Conservation (phyloP, 1,284 basidiomycete species). For the Cryptococcus amylolentus region DNA sequence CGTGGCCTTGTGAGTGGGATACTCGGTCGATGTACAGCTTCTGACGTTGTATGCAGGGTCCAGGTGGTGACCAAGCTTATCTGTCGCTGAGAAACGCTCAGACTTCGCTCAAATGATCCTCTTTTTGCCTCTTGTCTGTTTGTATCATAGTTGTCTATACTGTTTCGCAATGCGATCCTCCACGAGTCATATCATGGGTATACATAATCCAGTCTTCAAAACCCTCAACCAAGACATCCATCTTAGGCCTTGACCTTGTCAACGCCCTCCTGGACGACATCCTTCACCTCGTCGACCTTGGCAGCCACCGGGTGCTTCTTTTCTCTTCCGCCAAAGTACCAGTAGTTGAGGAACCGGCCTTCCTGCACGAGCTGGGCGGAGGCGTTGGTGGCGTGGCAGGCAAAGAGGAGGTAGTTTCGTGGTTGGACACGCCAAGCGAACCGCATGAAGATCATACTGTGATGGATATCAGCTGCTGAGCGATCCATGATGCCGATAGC, state of each 20-base stretch:
- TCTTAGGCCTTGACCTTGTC: constrained; percentile 21
- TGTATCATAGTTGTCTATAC: not conserved
- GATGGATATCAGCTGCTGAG: too few relatives aligned
- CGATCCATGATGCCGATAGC: too few relatives aligned
- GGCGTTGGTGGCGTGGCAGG: constrained; percentile 85
- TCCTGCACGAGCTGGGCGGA: constrained; percentile 80
- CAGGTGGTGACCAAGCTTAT: constrained; percentile 49
- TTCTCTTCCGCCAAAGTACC: constrained; percentile 55
- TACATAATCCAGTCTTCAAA: not conserved
- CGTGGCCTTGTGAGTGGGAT: constrained; percentile 42
- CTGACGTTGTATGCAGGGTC: constrained; percentile 29
- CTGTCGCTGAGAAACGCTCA: constrained; percentile 45
- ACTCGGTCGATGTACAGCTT: not conserved
- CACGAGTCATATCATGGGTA: not conserved
- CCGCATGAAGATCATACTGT: constrained; percentile 87
- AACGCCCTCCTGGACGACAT: constrained; percentile 10
- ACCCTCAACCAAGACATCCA: constrained; percentile 1
- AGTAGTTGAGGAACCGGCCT: constrained; percentile 81
- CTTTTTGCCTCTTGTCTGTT: not conserved
- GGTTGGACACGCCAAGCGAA: constrained; percentile 95
- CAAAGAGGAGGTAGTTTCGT: constrained; percentile 89
- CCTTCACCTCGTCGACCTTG: constrained; percentile 15
- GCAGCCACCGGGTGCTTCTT: constrained; percentile 30
- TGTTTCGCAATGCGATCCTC: not conserved
- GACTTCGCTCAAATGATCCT: constrained; percentile 39